A percentile compares a stretch with the other conserved stretches of the same genome.
These are phyloP conservation scores for Astrocystis sublimbata DNA, from an alignment of 495 filamentous ascomycete species.

Conservation along the genomic window DNA sequence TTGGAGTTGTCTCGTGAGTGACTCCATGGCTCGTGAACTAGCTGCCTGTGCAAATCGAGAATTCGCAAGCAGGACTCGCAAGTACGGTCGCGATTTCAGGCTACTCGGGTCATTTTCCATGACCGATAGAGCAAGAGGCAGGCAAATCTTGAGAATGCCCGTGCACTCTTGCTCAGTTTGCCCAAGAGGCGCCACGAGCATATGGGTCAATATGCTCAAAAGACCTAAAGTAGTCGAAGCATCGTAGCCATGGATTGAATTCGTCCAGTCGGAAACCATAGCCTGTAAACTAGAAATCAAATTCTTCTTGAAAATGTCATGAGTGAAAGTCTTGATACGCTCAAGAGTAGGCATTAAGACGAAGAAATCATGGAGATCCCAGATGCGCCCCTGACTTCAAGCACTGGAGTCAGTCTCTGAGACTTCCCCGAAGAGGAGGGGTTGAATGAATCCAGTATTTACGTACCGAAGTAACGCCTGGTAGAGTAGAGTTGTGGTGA, in stretches of 20 bases:
- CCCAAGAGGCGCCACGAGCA: conserved; percentile 5
- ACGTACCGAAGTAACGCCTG: conserved; percentile 12
- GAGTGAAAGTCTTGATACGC: not conserved
- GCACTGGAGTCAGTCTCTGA: too few relatives aligned
- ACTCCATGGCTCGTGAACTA: conserved; percentile 6
- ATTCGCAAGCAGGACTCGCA: conserved; percentile 12
- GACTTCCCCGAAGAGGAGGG: too few relatives aligned
- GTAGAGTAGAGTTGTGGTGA: not conserved
- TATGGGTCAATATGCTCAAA: conserved; percentile 14
- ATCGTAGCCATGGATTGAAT: conserved; percentile 16
- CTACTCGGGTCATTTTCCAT: conserved; percentile 9
- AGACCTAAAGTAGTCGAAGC: conserved; percentile 9
- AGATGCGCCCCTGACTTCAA: conserved; percentile 15
- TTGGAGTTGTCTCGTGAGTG: conserved; percentile 3
- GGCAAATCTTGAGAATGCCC: conserved; percentile 10
- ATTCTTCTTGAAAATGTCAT: conserved; percentile 8
- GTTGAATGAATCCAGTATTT: too few relatives aligned
- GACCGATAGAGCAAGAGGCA: conserved; percentile 12
- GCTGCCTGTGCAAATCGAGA: conserved; percentile 14
- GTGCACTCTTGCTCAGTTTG: conserved; percentile 7
- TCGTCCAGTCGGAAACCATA: conserved; percentile 12
- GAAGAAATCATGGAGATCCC: conserved; percentile 14
- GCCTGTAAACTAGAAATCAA: conserved; percentile 7
- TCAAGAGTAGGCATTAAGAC: conserved; percentile 4
- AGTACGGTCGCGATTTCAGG: conserved; percentile 14